phyloP scores from a whole-genome alignment of 2,329 filamentous ascomycete species.

The Xylaria sp. region DNA sequence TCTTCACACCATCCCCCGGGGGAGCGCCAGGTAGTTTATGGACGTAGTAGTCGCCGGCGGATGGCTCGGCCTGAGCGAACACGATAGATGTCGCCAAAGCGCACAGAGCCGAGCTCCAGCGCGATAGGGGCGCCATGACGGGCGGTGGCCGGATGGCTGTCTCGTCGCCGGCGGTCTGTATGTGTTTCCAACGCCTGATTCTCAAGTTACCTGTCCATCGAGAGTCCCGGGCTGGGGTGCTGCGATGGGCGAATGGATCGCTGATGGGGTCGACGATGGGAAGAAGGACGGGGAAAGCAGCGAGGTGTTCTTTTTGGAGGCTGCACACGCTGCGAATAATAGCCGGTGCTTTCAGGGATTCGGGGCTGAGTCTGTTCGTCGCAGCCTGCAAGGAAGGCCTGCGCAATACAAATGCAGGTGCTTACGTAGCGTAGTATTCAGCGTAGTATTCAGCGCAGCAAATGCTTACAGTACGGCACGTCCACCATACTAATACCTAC shows the following conservation, averaged over 20 bases:
- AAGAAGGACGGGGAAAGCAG: neutral
- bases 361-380: slow-evolving; percentile 8
- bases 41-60: slow-evolving; percentile 88
- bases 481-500: neutral
- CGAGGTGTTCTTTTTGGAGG: slow-evolving; percentile 25
- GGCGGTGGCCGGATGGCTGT: slow-evolving; percentile 5
- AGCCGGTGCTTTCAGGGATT: slow-evolving; percentile 19
- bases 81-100: slow-evolving; percentile 51
- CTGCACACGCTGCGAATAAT: slow-evolving; percentile 9
- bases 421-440: slow-evolving; percentile 2
- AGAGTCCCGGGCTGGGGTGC: neutral
- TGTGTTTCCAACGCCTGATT: slow-evolving; percentile 6
- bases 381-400: slow-evolving; percentile 2
- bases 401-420: no score
- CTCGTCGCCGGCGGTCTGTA: slow-evolving; percentile 1
- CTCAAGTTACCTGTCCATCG: slow-evolving; percentile 17
- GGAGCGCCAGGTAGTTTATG: slow-evolving; percentile 84
- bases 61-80: slow-evolving; percentile 49
- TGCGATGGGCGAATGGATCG: neutral
- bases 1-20: slow-evolving; percentile 79
- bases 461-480: neutral
- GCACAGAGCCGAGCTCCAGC: slow-evolving; percentile 43
- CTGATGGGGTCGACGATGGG: neutral
- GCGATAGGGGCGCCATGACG: slow-evolving; percentile 39
- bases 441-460: slow-evolving; percentile 6